A percentile compares a stretch with the other conserved stretches of the same genome.
phyloP scores from a whole-genome alignment of 202 grass and related monocot genomes.

The Panicum virgatum region DNA sequence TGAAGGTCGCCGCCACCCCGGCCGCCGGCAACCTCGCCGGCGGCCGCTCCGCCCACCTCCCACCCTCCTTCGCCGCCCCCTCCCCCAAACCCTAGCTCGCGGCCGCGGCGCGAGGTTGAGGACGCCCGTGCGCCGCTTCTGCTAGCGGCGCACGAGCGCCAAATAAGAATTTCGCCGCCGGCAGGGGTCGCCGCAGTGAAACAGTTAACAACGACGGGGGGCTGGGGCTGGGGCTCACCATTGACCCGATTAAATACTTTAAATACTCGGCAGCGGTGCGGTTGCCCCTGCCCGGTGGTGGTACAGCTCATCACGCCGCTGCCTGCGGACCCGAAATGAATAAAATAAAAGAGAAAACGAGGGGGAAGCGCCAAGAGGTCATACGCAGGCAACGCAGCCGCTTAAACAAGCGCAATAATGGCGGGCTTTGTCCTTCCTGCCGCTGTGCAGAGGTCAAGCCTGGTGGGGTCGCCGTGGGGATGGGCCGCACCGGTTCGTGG shows the following conservation, averaged over 20 bases:
- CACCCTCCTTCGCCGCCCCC: too few relatives aligned
- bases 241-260: neutral
- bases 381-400: neutral
- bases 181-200: neutral
- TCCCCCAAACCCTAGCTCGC: too few relatives aligned
- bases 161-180: too few relatives aligned
- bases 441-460: slow-evolving; percentile 48
- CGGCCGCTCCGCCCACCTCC: too few relatives aligned
- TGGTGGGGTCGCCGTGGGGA: neutral
- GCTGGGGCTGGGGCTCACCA: too few relatives aligned
- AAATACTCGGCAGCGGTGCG: neutral
- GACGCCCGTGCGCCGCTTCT: too few relatives aligned
- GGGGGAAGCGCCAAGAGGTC: slow-evolving; percentile 19
- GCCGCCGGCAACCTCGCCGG: too few relatives aligned
- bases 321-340: neutral
- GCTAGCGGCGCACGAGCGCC: too few relatives aligned
- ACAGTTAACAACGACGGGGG: neutral
- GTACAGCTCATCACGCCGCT: neutral
- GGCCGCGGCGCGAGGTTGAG: too few relatives aligned
- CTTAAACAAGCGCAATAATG: slow-evolving; percentile 46
- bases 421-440: neutral
- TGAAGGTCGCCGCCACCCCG: too few relatives aligned
- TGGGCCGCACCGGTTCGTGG: neutral
- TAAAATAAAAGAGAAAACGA: neutral
- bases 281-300: neutral